These are phyloP conservation scores for Lithospermum erythrorhizon DNA, from an alignment of 257 asterid species.

Conservation along the genomic window DNA sequence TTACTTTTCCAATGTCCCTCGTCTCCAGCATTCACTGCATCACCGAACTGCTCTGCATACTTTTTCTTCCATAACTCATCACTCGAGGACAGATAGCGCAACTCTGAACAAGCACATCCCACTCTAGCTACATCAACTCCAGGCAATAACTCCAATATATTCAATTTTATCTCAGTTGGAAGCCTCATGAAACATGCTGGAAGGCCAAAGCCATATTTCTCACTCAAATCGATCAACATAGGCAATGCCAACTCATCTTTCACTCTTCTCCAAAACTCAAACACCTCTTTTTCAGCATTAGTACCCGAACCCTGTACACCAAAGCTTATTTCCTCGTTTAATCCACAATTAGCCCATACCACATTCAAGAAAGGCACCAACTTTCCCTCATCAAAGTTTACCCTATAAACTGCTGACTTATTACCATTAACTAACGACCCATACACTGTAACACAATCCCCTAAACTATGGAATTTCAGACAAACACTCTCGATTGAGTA, in stretches of 20 bases:
- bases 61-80: constrained; percentile 77
- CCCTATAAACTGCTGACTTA: constrained; percentile 19
- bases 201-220: constrained; percentile 47
- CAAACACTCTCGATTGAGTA: constrained; percentile 17
- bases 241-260: constrained; percentile 77
- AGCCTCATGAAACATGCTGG: constrained; percentile 78
- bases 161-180: constrained; percentile 69
- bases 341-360: constrained; percentile 76
- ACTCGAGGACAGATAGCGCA: constrained; percentile 45
- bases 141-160: constrained; percentile 49
- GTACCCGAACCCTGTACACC: constrained; percentile 17
- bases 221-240: constrained; percentile 70
- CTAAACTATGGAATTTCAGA: constrained; percentile 56
- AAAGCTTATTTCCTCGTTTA: constrained; percentile 18
- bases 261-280: constrained; percentile 57
- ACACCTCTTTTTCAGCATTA: constrained; percentile 56
- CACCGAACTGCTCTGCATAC: constrained; percentile 39
- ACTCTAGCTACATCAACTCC: constrained; percentile 61
- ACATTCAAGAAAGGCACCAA: constrained; percentile 59
- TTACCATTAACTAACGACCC: constrained; percentile 39
- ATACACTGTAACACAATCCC: constrained; percentile 45
- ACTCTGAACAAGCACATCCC: constrained; percentile 49
- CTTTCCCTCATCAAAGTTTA: constrained; percentile 42
- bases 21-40: constrained; percentile 11
- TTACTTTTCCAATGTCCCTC: constrained; percentile 53